phyloP scores from a whole-genome alignment of 345 rosid species.

The Toxicodendron radicans region DNA sequence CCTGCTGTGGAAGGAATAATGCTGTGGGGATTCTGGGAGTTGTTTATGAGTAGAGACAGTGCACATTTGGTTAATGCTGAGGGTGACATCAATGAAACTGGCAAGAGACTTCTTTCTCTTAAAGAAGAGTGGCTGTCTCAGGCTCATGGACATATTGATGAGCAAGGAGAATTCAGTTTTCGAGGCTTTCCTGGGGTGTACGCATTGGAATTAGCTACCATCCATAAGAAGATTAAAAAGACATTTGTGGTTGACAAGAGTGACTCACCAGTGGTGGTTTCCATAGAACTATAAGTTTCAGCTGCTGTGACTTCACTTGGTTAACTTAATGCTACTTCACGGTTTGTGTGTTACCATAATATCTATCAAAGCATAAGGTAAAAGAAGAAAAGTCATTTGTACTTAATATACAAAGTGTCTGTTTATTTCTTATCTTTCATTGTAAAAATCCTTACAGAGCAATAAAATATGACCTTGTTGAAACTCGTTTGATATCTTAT shows the following conservation, averaged over 20 bases:
- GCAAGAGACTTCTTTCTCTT: conserved; percentile 65
- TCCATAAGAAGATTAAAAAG: conserved; percentile 40
- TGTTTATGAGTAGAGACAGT: conserved; percentile 77
- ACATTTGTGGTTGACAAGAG: conserved; percentile 68
- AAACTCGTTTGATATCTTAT: not conserved
- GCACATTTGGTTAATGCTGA: conserved; percentile 86
- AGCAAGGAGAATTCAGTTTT: conserved; percentile 53
- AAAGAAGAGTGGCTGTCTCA: conserved; percentile 71
- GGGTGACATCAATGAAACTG: conserved; percentile 87
- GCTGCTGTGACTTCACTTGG: conserved; percentile 2
- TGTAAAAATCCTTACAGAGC: not conserved
- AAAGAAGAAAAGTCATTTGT: not conserved
- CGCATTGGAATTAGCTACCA: conserved; percentile 46
- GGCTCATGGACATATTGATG: conserved; percentile 52
- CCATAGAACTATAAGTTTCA: conserved; percentile 42
- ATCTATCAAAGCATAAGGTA: not conserved
- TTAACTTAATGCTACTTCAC: not conserved
- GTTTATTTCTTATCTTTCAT: not conserved
- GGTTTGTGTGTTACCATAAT: not conserved
- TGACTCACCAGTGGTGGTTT: conserved; percentile 52
- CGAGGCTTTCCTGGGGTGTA: conserved; percentile 89
- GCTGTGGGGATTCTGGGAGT: conserved; percentile 99
- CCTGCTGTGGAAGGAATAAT: conserved; percentile 92
- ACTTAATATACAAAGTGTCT: not conserved
- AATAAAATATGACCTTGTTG: conserved; percentile 8